Base-by-base conservation (phyloP, 202 grass and related monocot genomes). In the Setaria viridis region DNA sequence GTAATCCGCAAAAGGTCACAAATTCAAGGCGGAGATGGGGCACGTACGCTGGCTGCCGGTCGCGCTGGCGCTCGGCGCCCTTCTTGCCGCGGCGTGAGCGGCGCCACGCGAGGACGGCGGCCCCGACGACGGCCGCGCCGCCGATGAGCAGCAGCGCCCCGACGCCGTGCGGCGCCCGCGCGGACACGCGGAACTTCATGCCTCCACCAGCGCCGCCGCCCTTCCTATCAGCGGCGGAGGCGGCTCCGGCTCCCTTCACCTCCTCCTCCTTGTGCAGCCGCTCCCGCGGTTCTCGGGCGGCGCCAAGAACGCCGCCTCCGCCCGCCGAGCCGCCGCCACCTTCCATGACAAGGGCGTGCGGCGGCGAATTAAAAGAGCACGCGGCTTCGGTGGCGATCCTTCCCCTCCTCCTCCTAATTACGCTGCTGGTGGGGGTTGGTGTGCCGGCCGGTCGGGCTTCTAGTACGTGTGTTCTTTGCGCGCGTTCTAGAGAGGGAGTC, bases 111-210 rank as follows among this genome's bases (percentile, higher is more conserved):
- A 88, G 15, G 70, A 88, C 77, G 47, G 81, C 89, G 55, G 70
- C 85, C 2, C 85, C 89, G 64, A 76, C 85, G 81, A 85, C 43
- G 76, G 75, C 77, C 20, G 77, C 77, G 46, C 81, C 85, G 37
- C 85, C 85, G 81, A 87, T 50, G 68, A 91, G 55, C 76, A 91
- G 70, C 62, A 91, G 54, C 7, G 77, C 77, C 35, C 71, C 89
- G 39, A 80, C 85, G 30, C 89, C 89, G 20, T 77, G 76, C 70
- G 85, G 85, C 81, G 77, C 43, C 25, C 80, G 76, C 55, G 81
- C 70, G 63, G 35, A 65, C 85, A 91, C 81, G 47, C 70, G 89
- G 39, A 74, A 74, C 72, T 55, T 84, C 59, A 76, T 65, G 50
- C 57, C 77, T 9, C 4, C 77, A 7, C 10, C 43, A 25, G 25